Conservation (phyloP, 2,329 filamentous ascomycete genomes). For the Fusarium xylarioides region DNA sequence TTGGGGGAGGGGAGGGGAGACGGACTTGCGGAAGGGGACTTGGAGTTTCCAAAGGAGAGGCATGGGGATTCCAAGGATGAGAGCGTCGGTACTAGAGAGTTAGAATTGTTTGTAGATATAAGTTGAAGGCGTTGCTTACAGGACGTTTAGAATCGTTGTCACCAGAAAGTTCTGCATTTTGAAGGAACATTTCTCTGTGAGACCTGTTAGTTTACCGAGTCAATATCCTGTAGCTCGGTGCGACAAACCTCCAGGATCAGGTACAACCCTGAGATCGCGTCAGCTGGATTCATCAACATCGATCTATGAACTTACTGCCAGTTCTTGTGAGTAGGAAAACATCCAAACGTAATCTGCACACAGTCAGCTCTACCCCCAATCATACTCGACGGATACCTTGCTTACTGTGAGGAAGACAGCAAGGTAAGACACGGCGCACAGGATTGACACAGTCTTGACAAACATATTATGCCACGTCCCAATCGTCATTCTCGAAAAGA, state of each 20-base stretch:
- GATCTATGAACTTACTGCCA: conserved; percentile 39
- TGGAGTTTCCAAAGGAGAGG: conserved; percentile 37
- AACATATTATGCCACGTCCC: conserved; percentile 39
- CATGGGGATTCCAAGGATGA: conserved; percentile 33
- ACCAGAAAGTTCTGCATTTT: conserved; percentile 34
- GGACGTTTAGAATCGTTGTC: conserved; percentile 33
- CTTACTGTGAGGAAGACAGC: conserved; percentile 37
- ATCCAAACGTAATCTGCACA: conserved; percentile 31
- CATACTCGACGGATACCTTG: fast-evolving
- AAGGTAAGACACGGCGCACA: conserved; percentile 8
- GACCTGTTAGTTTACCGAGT: background rate
- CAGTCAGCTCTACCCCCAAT: background rate
- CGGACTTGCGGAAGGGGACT: conserved; percentile 33
- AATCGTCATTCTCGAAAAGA: conserved; percentile 44
- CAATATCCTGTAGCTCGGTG: fast-evolving
- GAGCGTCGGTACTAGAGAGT: conserved; percentile 13
- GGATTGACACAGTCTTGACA: conserved; percentile 21
- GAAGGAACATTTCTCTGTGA: conserved; percentile 21
- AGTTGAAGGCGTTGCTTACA: background rate
- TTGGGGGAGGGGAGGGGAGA: fast-evolving
- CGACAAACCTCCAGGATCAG: conserved; percentile 26
- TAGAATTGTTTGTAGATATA: background rate
- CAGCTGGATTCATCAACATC: no score
- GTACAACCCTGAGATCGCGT: conserved; percentile 32
- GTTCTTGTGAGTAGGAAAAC: conserved; percentile 33